Evolutionary conservation across 306 rosid species (phyloP).

Genomic region (Sechiopsis laciniata): DNA sequence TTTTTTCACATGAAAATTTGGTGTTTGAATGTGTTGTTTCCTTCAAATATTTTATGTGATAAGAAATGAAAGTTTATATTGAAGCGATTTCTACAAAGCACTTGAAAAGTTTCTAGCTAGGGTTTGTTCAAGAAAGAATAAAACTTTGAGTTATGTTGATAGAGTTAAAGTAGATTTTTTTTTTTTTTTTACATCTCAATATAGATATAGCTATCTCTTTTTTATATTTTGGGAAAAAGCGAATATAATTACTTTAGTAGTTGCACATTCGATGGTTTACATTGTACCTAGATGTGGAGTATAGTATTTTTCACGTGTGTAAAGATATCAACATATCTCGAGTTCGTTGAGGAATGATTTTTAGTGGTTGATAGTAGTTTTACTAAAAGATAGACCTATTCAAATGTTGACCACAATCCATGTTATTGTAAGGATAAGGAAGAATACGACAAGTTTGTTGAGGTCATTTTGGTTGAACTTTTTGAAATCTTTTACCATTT

Average conservation of each 20-base stretch:
- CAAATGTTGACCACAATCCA: not conserved
- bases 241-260: slow-evolving; percentile 6
- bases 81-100: not conserved
- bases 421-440: not conserved
- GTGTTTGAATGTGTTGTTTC: too few relatives aligned
- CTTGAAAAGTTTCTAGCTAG: not conserved
- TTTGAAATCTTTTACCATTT: slow-evolving; percentile 4
- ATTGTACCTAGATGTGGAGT: not conserved
- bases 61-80: too few relatives aligned
- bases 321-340: not conserved
- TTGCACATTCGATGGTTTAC: slow-evolving; percentile 3
- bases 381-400: not conserved
- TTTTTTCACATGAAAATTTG: too few relatives aligned
- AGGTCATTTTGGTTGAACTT: not conserved
- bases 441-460: not conserved
- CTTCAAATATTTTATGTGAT: too few relatives aligned
- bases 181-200: not conserved
- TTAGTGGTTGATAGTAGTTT: slow-evolving; percentile 6
- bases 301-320: slow-evolving; percentile 7
- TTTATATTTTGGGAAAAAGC: not conserved
- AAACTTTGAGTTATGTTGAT: not conserved
- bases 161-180: not conserved
- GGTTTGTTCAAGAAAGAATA: not conserved
- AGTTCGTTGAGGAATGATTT: not conserved
- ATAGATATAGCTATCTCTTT: not conserved